Conservation (phyloP, 2,329 filamentous ascomycete species). For the Fusarium illudens region DNA sequence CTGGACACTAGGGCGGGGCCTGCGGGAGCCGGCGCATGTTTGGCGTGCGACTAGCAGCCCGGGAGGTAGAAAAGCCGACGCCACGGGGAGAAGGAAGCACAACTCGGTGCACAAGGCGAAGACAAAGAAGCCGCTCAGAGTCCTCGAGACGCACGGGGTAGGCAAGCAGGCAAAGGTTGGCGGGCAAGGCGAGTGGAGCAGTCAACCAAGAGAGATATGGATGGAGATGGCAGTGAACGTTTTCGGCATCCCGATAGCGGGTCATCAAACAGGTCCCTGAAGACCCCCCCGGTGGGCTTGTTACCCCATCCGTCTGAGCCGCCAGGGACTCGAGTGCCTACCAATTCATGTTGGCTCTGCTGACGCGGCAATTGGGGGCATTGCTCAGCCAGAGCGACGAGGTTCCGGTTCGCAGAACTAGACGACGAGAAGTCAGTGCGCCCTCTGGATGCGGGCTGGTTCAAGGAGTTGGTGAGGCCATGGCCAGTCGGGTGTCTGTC, state of each 20-base stretch:
- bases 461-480: slow-evolving; percentile 11
- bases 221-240: slow-evolving; percentile 29
- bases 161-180: not conserved
- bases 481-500: slow-evolving; percentile 20
- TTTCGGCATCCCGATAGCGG: slow-evolving; percentile 38
- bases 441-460: slow-evolving; percentile 19
- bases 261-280: slow-evolving; percentile 36
- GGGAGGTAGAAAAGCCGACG: slow-evolving; percentile 39
- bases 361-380: slow-evolving; percentile 32
- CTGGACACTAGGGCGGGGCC: slow-evolving; percentile 24
- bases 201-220: slow-evolving; percentile 5
- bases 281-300: slow-evolving; percentile 31
- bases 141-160: not conserved
- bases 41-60: slow-evolving; percentile 37
- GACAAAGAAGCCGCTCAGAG: slow-evolving; percentile 19
- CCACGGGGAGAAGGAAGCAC: slow-evolving; percentile 37
- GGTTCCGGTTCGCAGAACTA: slow-evolving; percentile 15
- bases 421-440: slow-evolving; percentile 22
- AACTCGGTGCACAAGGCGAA: slow-evolving; percentile 34
- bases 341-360: slow-evolving; percentile 19
- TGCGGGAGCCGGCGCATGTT: slow-evolving; percentile 25
- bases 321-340: slow-evolving; percentile 10
- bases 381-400: not conserved
- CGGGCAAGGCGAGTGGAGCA: slow-evolving; percentile 8
- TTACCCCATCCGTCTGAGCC: slow-evolving; percentile 7